Evolutionary conservation across 2,329 filamentous ascomycete genomes (phyloP), one percentile per base, ranked within the genome.

Genomic region (Pseudogymnoascus sp.): DNA sequence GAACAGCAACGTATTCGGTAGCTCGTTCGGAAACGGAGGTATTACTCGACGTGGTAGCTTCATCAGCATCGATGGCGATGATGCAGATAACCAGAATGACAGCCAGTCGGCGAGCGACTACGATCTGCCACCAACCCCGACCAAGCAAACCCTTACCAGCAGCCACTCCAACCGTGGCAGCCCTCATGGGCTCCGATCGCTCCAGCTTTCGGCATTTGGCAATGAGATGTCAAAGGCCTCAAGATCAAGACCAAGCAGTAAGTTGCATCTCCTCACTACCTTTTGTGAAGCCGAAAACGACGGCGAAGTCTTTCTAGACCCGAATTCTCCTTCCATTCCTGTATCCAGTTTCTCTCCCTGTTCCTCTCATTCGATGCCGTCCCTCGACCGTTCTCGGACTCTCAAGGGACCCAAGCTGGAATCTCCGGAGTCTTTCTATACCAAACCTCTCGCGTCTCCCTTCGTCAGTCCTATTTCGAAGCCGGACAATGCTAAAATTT

Each of bases 121-220:
- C 38, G 91, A 96, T 58, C 78, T 93, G 62, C 92, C 93, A n/a
- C 92, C 93, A 1, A 99, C 94, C 1, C 94, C 94, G 0, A 97
- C 94, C 0, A 97, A 96, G 74, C 84, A 84, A 66, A 74, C 76
- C 71, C 62, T 75, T 34, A 35, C 30, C 62, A 67, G 8, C 62
- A 64, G 11, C 62, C 66, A 41, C 54, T 22, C 22, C 30, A 58
- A 62, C 18, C 66, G 66, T 58, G 70, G 68, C 12, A 72, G 70
- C 59, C 70, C 69, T 5, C 70, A 67, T 41, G 66, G 63, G 38
- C 65, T 69, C 58, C 64, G 68, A 60, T 67, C 62, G 22, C 63
- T 69, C 62, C 69, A 30, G 62, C 63, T 38, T 67, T 67, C 69
- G 18, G 63, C 65, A 43, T 63, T 69, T 62, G 67, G 66, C 30